These are phyloP conservation scores for Scalesia atractyloides DNA, from an alignment of 129 eudicot species.

Conservation along the genomic window DNA sequence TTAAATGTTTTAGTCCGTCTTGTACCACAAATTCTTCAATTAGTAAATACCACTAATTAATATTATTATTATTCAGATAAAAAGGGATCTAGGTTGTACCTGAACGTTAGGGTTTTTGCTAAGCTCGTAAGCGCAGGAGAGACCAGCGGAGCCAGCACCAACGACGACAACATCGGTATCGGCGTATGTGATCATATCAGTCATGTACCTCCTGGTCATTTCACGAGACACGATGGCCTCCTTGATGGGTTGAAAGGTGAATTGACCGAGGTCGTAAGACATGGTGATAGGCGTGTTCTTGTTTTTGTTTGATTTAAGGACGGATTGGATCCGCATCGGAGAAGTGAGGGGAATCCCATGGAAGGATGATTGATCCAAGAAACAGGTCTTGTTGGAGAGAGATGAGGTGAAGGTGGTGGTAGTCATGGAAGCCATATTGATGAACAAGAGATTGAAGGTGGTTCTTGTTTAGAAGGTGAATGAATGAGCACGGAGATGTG, in stretches of 20 bases:
- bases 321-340: constrained; percentile 32
- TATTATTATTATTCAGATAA: too few relatives aligned
- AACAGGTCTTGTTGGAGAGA: constrained; percentile 32
- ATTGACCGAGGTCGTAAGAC: constrained; percentile 51
- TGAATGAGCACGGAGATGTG: not conserved
- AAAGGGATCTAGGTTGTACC: constrained; percentile 15
- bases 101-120: constrained; percentile 79
- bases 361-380: constrained; percentile 54
- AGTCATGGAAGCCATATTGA: constrained; percentile 59
- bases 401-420: constrained; percentile 52
- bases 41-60: too few relatives aligned
- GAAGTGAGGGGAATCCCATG: constrained; percentile 45
- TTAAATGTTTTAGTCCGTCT: too few relatives aligned
- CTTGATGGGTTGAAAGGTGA: constrained; percentile 71
- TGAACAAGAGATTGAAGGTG: too few relatives aligned
- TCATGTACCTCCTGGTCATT: constrained; percentile 92
- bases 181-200: constrained; percentile 77
- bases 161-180: constrained; percentile 85
- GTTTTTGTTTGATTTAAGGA: constrained; percentile 43
- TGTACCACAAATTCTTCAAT: too few relatives aligned
- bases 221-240: constrained; percentile 85
- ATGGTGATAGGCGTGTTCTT: constrained; percentile 55
- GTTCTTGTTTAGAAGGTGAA: not conserved
- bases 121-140: constrained; percentile 83
- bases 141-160: constrained; percentile 93